A percentile compares a stretch with the other conserved stretches of the same genome.
phyloP scores from a whole-genome alignment of 495 filamentous ascomycete genomes.

The Choiromyces venosus region DNA sequence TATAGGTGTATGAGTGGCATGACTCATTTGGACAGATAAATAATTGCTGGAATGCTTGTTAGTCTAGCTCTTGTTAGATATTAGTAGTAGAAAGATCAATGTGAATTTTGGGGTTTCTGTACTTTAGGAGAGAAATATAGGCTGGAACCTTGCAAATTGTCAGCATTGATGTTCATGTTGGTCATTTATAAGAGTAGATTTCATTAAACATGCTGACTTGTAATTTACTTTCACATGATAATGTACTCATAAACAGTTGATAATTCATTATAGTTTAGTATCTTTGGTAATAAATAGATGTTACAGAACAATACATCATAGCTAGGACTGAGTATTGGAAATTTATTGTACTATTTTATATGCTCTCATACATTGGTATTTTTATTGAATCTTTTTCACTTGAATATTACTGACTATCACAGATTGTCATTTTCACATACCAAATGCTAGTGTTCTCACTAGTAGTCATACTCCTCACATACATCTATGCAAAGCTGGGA shows the following conservation, averaged over 20 bases:
- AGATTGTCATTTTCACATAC: no score
- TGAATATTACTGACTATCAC: no score
- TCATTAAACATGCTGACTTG: background rate
- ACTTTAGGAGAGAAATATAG: background rate
- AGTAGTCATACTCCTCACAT: no score
- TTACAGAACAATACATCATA: background rate
- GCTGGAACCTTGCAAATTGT: constrained; percentile 2
- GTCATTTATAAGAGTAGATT: background rate
- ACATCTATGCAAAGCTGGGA: no score
- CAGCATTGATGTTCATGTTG: background rate
- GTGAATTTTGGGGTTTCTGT: background rate
- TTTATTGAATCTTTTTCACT: background rate
- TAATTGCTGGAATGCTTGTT: no score
- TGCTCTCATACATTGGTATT: background rate
- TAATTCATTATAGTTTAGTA: background rate
- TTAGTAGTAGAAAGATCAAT: no score
- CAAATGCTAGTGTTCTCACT: no score
- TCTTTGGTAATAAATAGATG: background rate
- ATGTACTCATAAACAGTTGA: constrained; percentile 5
- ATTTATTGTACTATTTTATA: background rate
- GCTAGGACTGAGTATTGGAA: constrained; percentile 8
- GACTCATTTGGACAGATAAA: constrained; percentile 8
- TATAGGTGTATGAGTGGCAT: background rate
- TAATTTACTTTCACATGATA: constrained; percentile 1
- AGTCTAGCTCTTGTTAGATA: no score